Evolutionary conservation across 352 stramenopile genomes (phyloP).

Genomic region (Thalassiosira hispida): DNA sequence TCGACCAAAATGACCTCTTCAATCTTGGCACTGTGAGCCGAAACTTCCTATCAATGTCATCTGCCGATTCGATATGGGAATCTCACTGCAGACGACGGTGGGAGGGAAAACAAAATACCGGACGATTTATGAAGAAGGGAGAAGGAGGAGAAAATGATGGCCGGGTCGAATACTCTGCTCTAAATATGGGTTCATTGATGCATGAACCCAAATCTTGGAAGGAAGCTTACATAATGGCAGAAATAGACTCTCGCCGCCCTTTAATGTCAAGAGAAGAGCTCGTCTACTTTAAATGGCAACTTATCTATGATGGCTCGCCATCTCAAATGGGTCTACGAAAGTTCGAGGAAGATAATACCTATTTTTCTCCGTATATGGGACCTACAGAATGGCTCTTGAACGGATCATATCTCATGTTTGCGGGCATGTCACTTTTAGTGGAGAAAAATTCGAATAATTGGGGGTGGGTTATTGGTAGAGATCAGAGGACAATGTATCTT

Average conservation of each 20-base stretch:
- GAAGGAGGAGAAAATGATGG: not conserved
- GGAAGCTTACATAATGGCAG: constrained; percentile 47
- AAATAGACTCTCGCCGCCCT: constrained; percentile 34
- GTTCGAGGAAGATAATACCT: constrained; percentile 36
- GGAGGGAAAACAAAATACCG: constrained; percentile 47
- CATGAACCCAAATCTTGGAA: constrained; percentile 49
- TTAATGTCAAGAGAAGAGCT: constrained; percentile 34
- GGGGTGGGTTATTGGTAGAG: constrained; percentile 49
- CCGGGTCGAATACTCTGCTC: constrained; percentile 14
- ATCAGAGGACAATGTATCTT: constrained; percentile 32
- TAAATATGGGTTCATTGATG: constrained; percentile 35
- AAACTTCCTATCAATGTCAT: constrained; percentile 29
- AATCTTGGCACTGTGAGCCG: constrained; percentile 25
- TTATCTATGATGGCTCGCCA: constrained; percentile 41
- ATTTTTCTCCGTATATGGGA: constrained; percentile 46
- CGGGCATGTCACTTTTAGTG: constrained; percentile 38
- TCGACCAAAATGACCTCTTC: constrained; percentile 27
- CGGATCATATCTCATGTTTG: constrained; percentile 28
- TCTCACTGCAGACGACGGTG: constrained; percentile 27
- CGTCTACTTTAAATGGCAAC: constrained; percentile 31
- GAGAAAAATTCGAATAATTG: constrained; percentile 36
- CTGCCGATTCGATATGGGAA: constrained; percentile 43
- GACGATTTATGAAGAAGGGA: constrained; percentile 20
- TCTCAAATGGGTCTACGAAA: constrained; percentile 39
- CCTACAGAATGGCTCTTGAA: constrained; percentile 22